Conservation (phyloP, 2,329 filamentous ascomycete species). For the Aureobasidium mangrovei region DNA sequence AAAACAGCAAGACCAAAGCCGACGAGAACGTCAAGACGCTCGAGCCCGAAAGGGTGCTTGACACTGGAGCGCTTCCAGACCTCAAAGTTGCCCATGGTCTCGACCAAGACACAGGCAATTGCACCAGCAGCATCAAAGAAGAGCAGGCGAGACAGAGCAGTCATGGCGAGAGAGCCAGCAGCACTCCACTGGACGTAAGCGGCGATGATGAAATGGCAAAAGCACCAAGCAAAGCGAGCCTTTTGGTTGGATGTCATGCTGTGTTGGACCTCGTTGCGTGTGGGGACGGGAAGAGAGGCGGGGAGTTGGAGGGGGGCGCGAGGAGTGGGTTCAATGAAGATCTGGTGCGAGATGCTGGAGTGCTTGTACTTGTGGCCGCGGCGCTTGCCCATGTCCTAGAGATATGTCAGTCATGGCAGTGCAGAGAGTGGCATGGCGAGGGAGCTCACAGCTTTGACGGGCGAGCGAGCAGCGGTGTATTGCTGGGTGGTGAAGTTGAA, state of each 20-base stretch:
- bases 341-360: slow-evolving; percentile 90
- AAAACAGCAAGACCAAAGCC: slow-evolving; percentile 95
- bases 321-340: slow-evolving; percentile 85
- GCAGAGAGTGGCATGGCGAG: slow-evolving; percentile 17
- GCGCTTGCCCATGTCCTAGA: slow-evolving; percentile 76
- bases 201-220: slow-evolving; percentile 77
- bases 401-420: slow-evolving; percentile 2
- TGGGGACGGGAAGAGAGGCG: slow-evolving; percentile 85
- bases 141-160: slow-evolving; percentile 82
- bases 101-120: slow-evolving; percentile 81
- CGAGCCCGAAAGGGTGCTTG: slow-evolving; percentile 78
- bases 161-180: slow-evolving; percentile 79
- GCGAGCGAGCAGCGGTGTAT: slow-evolving; percentile 29
- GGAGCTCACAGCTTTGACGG: slow-evolving; percentile 55
- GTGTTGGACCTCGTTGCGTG: slow-evolving; percentile 73
- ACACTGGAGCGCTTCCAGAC: slow-evolving; percentile 92
- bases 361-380: slow-evolving; percentile 97
- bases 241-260: slow-evolving; percentile 88
- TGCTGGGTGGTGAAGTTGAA: slow-evolving; percentile 83
- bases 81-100: slow-evolving; percentile 93
- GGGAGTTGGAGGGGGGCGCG: slow-evolving; percentile 81
- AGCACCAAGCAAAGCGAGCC: slow-evolving; percentile 75
- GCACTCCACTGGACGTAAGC: slow-evolving; percentile 79
- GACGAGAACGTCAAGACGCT: slow-evolving; percentile 85
- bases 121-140: slow-evolving; percentile 94